Percentiles rank a stretch among this genome's conserved stretches.
Conservation (phyloP, 1,139 yeast genomes). For the Geotrichum klebahnii region DNA sequence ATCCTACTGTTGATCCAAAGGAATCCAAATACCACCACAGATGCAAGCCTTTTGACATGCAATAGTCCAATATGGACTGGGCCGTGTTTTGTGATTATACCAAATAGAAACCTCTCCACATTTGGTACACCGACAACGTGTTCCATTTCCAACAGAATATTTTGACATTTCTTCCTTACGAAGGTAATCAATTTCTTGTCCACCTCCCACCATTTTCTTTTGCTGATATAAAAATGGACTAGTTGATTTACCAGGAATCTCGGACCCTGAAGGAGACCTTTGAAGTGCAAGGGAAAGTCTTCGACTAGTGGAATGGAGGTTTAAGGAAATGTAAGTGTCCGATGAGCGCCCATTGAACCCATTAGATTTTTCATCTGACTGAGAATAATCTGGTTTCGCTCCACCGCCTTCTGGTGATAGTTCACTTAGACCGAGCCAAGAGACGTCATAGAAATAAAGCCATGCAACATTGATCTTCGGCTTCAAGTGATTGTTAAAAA, state of each 20-base stretch:
- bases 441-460: conserved; percentile 62
- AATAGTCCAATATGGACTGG: conserved; percentile 60
- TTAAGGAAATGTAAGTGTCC: not conserved
- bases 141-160: conserved; percentile 25
- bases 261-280: not conserved
- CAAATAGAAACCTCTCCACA: conserved; percentile 61
- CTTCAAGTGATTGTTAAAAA: conserved; percentile 32
- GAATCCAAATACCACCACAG: conserved; percentile 55
- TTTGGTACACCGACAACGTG: conserved; percentile 54
- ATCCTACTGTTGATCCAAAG: conserved; percentile 12
- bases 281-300: conserved; percentile 1
- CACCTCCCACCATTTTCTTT: not conserved
- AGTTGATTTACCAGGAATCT: not conserved
- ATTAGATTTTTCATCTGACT: no score
- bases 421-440: conserved; percentile 59
- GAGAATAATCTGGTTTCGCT: no score
- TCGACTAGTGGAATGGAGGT: not conserved
- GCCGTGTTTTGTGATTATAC: conserved; percentile 32
- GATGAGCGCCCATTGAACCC: not conserved
- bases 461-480: conserved; percentile 40
- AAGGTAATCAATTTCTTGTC: conserved; percentile 31
- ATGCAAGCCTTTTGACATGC: conserved; percentile 72
- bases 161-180: conserved; percentile 36
- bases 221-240: not conserved
- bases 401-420: conserved; percentile 24